Percentiles rank a stretch among this genome's conserved stretches.
Evolutionary conservation across 352 stramenopile species (phyloP).

Genomic region (Globisporangium echinulatum): DNA sequence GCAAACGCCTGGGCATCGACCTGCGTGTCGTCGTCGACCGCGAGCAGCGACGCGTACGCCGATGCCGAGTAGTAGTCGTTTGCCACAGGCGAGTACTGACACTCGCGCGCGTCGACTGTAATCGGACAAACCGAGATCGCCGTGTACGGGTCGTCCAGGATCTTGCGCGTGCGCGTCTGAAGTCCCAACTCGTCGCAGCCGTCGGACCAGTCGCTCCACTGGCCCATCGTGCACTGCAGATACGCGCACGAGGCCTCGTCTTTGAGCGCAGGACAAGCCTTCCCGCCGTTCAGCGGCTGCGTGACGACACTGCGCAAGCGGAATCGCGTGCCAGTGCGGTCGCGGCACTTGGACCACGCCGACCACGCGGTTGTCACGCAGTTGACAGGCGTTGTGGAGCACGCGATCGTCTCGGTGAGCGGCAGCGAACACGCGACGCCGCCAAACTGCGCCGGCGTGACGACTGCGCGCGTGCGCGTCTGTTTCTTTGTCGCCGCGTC

Average conservation of each 20-base stretch:
- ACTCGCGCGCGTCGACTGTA: slow-evolving; percentile 20
- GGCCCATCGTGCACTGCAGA: slow-evolving; percentile 21
- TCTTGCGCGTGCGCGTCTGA: slow-evolving; percentile 24
- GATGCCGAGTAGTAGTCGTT: slow-evolving; percentile 22
- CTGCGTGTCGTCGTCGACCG: neutral
- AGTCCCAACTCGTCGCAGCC: slow-evolving; percentile 28
- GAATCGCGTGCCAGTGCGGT: slow-evolving; percentile 14
- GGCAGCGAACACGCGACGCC: slow-evolving; percentile 24
- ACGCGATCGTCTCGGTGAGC: slow-evolving; percentile 8
- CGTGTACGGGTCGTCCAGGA: slow-evolving; percentile 26
- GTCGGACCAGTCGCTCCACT: slow-evolving; percentile 20
- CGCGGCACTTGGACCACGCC: slow-evolving; percentile 20
- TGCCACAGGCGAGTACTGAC: slow-evolving; percentile 23
- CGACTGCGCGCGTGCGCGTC: slow-evolving; percentile 24
- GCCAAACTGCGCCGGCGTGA: slow-evolving; percentile 23
- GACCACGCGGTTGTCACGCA: slow-evolving; percentile 23
- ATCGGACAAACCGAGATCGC: slow-evolving; percentile 18
- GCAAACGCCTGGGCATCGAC: slow-evolving; percentile 24
- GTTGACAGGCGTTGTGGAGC: slow-evolving; percentile 14
- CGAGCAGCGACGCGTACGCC: slow-evolving; percentile 9
- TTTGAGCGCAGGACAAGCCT: slow-evolving; percentile 13
- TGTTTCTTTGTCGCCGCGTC: slow-evolving; percentile 20
- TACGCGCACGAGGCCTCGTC: slow-evolving; percentile 18
- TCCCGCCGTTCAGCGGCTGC: slow-evolving; percentile 21
- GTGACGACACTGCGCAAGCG: slow-evolving; percentile 24